Evolutionary conservation across 2,329 filamentous ascomycete species (phyloP), one percentile per base, ranked within the genome.

Genomic region (Aspergillus sp.): DNA sequence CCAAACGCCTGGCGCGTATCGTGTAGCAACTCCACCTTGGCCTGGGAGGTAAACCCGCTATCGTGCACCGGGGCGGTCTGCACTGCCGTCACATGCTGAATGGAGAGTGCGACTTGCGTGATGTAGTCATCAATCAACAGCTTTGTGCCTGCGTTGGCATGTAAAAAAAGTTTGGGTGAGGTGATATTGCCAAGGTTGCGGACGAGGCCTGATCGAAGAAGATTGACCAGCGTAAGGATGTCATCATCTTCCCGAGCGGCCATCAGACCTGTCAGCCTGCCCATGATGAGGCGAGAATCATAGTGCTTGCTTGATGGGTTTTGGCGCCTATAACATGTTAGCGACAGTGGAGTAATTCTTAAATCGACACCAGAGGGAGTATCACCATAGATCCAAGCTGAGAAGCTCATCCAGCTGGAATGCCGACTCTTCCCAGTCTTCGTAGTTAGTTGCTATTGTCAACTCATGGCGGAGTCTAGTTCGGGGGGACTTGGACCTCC

Each of bases 151-250:
- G 89, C 89, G 70, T 95, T 95, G 12, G 91, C 89, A 57, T 88
- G 84, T 66, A 93, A 93, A 77, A 92, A 97, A 1, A 97, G 80
- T 61, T 87, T 87, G 2, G 90, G 86, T 1, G 88, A 85, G 1
- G 90, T 91, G 65, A 97, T 96, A 71, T 96, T 96, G 57, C 91
- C 93, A n/a, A 96, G 80, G 68, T 97, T 96, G 36, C 93, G 86
- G 30, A 96, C 80, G 36, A 85, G 75, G 11, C 84, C 91, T 13
- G 90, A 91, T 24, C 91, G 88, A 39, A 96, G 81, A 17, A 96
- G 82, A 68, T 92, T 92, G 58, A 92, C 86, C 7, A 96, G 80
- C 15, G 85, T 83, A 55, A 91, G 81, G 43, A 93, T 83, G 71
- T 96, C 89, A 62, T 85, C 85, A 44, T 86, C 82, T 65, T 90